Base-by-base conservation (phyloP, 305 asterid species). In the Solanum hybrid region DNA sequence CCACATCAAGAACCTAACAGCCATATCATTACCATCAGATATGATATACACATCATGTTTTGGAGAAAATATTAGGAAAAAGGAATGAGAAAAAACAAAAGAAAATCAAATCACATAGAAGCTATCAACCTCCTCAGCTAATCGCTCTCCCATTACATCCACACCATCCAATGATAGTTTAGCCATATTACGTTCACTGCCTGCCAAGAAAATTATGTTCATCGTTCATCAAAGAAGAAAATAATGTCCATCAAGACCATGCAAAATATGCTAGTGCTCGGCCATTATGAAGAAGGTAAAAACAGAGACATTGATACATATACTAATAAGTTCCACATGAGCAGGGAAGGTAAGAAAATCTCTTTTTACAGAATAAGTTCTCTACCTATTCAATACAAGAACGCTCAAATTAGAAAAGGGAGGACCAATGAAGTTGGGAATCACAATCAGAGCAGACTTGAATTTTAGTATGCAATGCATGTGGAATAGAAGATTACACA, bases 71-170 rank as follows among this genome's bases (percentile, higher is more conserved):
- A 79, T 20, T 72, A 12, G 76, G 24, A 88, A 89, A 57, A 88
- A 34, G 90, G 87, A 78, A 89, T 14, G 22, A 86, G 79, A 68
- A 87, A 34, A 75, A 37, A 22, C 89, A 89, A 88, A 79, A 79
- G 32, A 86, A 87, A 89, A 82, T 41, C 51, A 31, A 75, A 87
- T 84, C 70, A 39, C 70, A 86, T 87, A 87, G 39, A 88, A 89
- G 92, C n/a, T 82, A 78, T 51, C 88, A 90, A 97, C 99, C 99
- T 97, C 99, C 93, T 92, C 95, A 79, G 96, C 95, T 91, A 97
- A 90, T 79, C 98, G 95, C 89, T 95, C 96, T 34, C 98, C 98
- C 98, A 95, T 96, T 86, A 96, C 94, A 90, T 96, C 98, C 89
- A 96, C 97, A 10, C 98, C 98, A 93, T 96, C 98, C 90, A 96